Conservation (phyloP, 805 yeast species). For the Geotrichum ghanense region DNA sequence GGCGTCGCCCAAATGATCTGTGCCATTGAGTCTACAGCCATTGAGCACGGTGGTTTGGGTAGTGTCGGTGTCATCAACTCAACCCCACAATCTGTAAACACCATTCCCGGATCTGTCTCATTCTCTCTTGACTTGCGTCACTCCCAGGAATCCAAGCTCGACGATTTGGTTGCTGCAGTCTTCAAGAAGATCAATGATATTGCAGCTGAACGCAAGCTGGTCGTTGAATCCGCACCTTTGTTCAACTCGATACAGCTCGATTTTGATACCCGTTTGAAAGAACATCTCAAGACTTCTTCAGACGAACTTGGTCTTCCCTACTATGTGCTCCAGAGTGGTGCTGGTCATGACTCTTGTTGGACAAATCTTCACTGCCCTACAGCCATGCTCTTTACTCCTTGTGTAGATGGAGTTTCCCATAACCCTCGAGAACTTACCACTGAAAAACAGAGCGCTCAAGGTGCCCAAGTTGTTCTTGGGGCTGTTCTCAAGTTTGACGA, state of each 20-base stretch:
- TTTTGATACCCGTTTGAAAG: conserved; percentile 41
- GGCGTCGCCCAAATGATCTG: conserved; percentile 48
- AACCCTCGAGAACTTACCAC: conserved; percentile 55
- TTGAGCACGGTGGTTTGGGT: conserved; percentile 39
- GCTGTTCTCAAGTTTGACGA: conserved; percentile 34
- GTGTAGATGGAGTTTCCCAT: conserved; percentile 55
- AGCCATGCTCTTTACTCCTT: conserved; percentile 64
- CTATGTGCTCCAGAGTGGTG: conserved; percentile 37
- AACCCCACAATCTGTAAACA: conserved; percentile 54
- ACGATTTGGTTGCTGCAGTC: conserved; percentile 29
- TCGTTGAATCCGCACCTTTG: conserved; percentile 31
- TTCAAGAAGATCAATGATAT: conserved; percentile 24
- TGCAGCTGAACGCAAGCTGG: conserved; percentile 20
- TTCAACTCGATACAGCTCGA: conserved; percentile 45
- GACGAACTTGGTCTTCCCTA: conserved; percentile 9
- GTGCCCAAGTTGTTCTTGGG: conserved; percentile 45
- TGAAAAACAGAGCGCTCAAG: conserved; percentile 53
- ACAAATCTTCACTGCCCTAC: conserved; percentile 50
- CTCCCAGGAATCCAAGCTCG: conserved; percentile 33
- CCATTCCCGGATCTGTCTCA: conserved; percentile 49
- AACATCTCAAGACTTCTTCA: conserved; percentile 43
- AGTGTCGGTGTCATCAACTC: conserved; percentile 48
- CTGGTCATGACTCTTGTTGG: conserved; percentile 64
- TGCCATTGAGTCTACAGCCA: conserved; percentile 45
- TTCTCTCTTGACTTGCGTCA: conserved; percentile 57